Percentiles rank a stretch among this genome's conserved stretches.
Conservation (phyloP, 495 filamentous ascomycete species). For the Aspergillus baeticus region DNA sequence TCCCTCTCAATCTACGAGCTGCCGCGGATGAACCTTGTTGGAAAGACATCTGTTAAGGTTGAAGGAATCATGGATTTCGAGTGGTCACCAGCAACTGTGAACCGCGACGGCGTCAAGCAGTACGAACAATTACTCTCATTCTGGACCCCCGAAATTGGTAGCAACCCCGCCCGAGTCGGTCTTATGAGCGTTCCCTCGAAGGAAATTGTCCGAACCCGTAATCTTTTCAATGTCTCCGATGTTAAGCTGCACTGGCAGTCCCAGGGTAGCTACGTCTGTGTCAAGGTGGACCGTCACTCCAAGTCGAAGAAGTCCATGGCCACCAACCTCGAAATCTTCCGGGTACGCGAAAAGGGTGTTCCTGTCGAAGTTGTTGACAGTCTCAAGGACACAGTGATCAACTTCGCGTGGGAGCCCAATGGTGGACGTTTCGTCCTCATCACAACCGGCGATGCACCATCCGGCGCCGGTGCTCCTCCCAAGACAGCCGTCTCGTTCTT, state of each 20-base stretch:
- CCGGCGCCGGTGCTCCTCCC: slow-evolving; percentile 78
- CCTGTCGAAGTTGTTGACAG: slow-evolving; percentile 97
- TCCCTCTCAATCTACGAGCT: slow-evolving; percentile 94
- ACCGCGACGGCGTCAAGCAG: slow-evolving; percentile 75
- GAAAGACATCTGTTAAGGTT: slow-evolving; percentile 87
- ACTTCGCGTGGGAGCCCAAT: slow-evolving; percentile 98
- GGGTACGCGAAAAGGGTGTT: slow-evolving; percentile 91
- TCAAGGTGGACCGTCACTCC: slow-evolving; percentile 97
- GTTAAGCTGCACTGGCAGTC: slow-evolving; percentile 96
- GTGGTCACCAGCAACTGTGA: slow-evolving; percentile 82
- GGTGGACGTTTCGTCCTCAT: slow-evolving; percentile 96
- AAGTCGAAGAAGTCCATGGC: slow-evolving; percentile 98
- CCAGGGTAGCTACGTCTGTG: slow-evolving; percentile 87
- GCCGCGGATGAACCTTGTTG: slow-evolving; percentile 85
- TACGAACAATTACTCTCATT: slow-evolving; percentile 97
- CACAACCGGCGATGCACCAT: slow-evolving; percentile 81
- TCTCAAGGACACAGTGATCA: slow-evolving; percentile 96
- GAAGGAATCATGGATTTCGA: slow-evolving; percentile 98
- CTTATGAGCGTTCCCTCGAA: slow-evolving; percentile 96
- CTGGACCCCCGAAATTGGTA: slow-evolving; percentile 98
- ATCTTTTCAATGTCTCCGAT: slow-evolving; percentile 95
- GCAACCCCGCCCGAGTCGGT: slow-evolving; percentile 95
- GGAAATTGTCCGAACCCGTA: slow-evolving; percentile 87
- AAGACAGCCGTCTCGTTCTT: slow-evolving; percentile 96
- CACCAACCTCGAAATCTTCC: slow-evolving; percentile 98